Evolutionary conservation across 2,329 filamentous ascomycete species (phyloP).

Genomic region (Fusarium sp.): DNA sequence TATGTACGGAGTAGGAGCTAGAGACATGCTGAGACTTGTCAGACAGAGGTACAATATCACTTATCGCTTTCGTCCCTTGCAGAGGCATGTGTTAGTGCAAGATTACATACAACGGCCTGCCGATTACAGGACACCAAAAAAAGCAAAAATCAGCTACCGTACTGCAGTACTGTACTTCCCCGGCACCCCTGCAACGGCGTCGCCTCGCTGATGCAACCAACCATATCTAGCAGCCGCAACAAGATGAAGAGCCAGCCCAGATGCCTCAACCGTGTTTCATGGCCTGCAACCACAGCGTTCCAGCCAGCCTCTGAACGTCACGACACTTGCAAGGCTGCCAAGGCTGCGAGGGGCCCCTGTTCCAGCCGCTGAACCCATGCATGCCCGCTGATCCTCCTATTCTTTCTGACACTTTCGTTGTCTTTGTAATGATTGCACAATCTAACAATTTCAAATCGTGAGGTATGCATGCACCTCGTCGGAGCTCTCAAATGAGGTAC

Average conservation of each 20-base stretch:
- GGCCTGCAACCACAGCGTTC: slow-evolving; percentile 25
- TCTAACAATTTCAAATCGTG: background rate
- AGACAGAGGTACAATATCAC: background rate
- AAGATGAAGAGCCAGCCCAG: slow-evolving; percentile 8
- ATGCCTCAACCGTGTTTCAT: slow-evolving; percentile 35
- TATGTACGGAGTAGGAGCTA: background rate
- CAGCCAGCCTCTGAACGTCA: slow-evolving; percentile 28
- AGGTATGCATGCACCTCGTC: slow-evolving; percentile 5
- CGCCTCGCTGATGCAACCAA: slow-evolving; percentile 35
- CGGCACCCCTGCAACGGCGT: slow-evolving; percentile 28
- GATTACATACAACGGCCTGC: slow-evolving; percentile 9
- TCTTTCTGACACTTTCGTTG: slow-evolving; percentile 23
- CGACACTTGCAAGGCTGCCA: slow-evolving; percentile 26
- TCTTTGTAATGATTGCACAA: slow-evolving; percentile 5
- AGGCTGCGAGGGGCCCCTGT: slow-evolving; percentile 5
- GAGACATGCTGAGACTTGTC: background rate
- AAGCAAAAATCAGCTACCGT: slow-evolving; percentile 26
- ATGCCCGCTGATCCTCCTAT: slow-evolving; percentile 37
- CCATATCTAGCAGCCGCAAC: slow-evolving; percentile 28
- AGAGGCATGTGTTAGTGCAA: background rate
- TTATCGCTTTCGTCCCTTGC: slow-evolving; percentile 2
- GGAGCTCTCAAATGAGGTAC: slow-evolving; percentile 7
- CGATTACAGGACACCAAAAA: slow-evolving; percentile 15
- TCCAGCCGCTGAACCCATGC: slow-evolving; percentile 20
- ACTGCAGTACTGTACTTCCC: slow-evolving; percentile 3